Percentiles rank a stretch among this genome's conserved stretches.
Conservation (phyloP, 108 stramenopile genomes). For the Chaetoceros tenuissimus region DNA sequence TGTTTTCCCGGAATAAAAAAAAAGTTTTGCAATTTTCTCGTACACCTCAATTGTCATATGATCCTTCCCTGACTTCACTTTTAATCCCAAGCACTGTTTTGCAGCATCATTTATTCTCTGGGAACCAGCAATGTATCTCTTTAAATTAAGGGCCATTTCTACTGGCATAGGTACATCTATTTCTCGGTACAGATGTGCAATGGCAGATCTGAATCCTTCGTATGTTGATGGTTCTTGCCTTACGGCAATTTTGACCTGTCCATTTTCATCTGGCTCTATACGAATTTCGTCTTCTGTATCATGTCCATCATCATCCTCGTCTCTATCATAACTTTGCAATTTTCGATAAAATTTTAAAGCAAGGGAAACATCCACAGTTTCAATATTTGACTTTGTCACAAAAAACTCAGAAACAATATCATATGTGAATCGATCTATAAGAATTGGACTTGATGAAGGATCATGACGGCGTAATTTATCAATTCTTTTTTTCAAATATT, state of each 20-base stretch:
- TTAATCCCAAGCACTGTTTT: background rate
- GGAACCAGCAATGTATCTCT: background rate
- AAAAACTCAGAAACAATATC: background rate
- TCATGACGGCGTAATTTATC: background rate
- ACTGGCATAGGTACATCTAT: background rate
- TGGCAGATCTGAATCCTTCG: background rate
- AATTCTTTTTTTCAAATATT: background rate
- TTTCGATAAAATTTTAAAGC: background rate
- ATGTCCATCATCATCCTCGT: background rate
- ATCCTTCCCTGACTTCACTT: background rate
- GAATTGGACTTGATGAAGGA: background rate
- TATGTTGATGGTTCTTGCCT: background rate
- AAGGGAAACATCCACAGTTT: background rate
- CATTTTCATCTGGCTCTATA: background rate
- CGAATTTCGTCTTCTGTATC: background rate
- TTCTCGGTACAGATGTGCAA: background rate
- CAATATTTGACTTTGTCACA: background rate
- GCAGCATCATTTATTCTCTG: background rate
- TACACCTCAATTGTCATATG: background rate
- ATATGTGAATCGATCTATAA: background rate
- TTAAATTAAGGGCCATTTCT: background rate
- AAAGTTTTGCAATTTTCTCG: constrained; percentile 1
- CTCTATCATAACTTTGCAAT: background rate
- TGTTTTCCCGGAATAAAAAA: constrained; percentile 6
- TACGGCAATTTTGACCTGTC: background rate